phyloP scores from a whole-genome alignment of 768 basidiomycete genomes.

The Dioszegia hungarica region DNA sequence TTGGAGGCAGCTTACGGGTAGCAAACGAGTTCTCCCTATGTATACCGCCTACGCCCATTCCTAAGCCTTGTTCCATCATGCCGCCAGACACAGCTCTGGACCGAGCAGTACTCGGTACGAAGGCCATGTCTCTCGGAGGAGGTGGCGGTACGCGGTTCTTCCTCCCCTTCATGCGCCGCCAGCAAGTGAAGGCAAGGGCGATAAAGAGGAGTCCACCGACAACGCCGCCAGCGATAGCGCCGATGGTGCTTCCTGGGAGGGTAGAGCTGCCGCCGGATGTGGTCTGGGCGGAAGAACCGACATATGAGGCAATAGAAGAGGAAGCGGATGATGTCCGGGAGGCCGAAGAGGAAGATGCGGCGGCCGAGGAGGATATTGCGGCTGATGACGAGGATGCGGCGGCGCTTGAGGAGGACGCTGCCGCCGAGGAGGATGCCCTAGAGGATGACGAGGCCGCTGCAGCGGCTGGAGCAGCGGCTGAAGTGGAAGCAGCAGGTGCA shows the following conservation, averaged over 20 bases:
- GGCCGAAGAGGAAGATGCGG: conserved; percentile 10
- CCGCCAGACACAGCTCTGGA: conserved; percentile 9
- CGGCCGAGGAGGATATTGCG: conserved; percentile 51
- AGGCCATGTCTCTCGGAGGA: conserved; percentile 36
- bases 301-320: conserved; percentile 53
- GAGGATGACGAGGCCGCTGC: conserved; percentile 4
- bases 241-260: conserved; percentile 37
- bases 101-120: neutral
- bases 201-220: conserved; percentile 28
- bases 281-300: neutral
- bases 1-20: conserved; percentile 20
- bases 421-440: conserved; percentile 4
- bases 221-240: conserved; percentile 40
- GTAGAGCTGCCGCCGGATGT: neutral
- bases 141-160: conserved; percentile 36
- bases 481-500: neutral
- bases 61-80: conserved; percentile 3
- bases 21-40: conserved; percentile 28
- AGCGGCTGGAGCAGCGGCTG: conserved; percentile 1
- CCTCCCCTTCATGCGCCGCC: conserved; percentile 19
- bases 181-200: conserved; percentile 15
- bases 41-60: neutral
- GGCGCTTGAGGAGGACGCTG: conserved; percentile 6
- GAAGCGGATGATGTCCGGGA: conserved; percentile 51
- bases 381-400: conserved; percentile 7